Evolutionary conservation across 2,329 filamentous ascomycete genomes (phyloP), one percentile per base, ranked within the genome.

Genomic region (Pseudogymnoascus sp.): DNA sequence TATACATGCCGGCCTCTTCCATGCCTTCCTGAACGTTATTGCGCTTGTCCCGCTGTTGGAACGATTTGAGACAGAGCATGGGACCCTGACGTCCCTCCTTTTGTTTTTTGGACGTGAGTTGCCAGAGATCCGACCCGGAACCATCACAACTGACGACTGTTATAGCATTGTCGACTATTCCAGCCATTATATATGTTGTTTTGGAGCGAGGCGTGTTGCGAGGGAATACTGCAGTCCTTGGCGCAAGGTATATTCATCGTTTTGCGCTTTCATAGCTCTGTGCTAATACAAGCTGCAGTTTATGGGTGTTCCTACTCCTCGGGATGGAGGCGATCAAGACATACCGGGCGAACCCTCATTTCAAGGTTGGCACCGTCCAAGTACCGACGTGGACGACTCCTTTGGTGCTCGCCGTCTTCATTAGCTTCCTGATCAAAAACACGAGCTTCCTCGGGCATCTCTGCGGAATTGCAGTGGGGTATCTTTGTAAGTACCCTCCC

Each of bases 341-440:
- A 2, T 93, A 89, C 74, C 86, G 85, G 68, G 80, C 84, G 33
- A 91, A 96, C 70, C 94, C 94, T 0, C 81, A 88, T 71, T 86
- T 97, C 66, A 82, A 80, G 22, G 77, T 87, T 62, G 79, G 75
- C 39, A 80, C 79, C 6, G 76, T 80, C 59, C 78, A 89, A 67
- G 91, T 99, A 62, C 93, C 94, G 2, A 97, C 92, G 0, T 97
- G 93, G 92, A 89, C 87, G 6, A 90, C 89, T 1, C 93, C 94
- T 3, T 76, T 97, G n/a, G 78, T 90, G 58, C 77, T 91, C 68
- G 82, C 89, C 58, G 75, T 96, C 37, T 80, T 93, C 12, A 83
- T 91, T 36, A 85, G 86, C 60, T 86, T 91, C 28, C 77, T 99
- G 59, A 77, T 96, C 4, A 91, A 91, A 0, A 84, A 86, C 65